Percentiles rank a stretch among this genome's conserved stretches.
These are phyloP conservation scores for Miscanthus lutarioriparius DNA, from an alignment of 176 grass and related monocot genomes.

Conservation along the genomic window DNA sequence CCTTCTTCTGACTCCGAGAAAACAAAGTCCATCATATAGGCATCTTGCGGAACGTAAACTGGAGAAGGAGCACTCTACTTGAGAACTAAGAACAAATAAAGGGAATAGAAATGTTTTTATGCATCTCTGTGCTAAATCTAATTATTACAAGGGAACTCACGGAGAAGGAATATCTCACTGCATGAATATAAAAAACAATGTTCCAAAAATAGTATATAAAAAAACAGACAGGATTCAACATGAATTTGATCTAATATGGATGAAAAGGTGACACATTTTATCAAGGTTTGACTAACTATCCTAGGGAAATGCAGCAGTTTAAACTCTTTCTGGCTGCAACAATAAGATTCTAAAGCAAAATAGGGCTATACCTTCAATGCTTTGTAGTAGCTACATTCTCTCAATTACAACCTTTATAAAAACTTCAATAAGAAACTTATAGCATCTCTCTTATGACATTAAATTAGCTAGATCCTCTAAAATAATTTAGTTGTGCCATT, in stretches of 20 bases:
- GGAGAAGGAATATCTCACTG: conserved; percentile 1
- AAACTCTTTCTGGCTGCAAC: neutral
- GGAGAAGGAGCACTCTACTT: conserved; percentile 38
- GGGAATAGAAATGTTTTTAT: neutral
- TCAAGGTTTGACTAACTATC: conserved; percentile 9
- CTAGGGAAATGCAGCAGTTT: neutral
- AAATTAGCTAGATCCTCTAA: conserved; percentile 3
- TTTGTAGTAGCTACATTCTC: neutral
- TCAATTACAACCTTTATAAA: neutral
- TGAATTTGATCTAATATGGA: neutral
- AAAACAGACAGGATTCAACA: neutral
- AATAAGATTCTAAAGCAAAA: conserved; percentile 1
- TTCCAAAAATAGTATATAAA: neutral
- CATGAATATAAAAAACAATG: conserved; percentile 9
- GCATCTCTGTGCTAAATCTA: conserved; percentile 8
- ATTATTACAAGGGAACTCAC: conserved; percentile 11
- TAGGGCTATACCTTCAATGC: neutral
- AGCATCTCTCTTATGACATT: neutral
- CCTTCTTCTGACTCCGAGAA: conserved; percentile 91
- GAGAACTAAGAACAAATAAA: neutral
- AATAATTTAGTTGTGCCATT: neutral
- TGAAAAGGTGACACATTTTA: neutral
- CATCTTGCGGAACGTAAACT: conserved; percentile 73
- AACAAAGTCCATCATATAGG: conserved; percentile 98
- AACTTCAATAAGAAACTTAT: neutral